phyloP scores from a whole-genome alignment of 257 asterid species.

The Salvia hispanica region DNA sequence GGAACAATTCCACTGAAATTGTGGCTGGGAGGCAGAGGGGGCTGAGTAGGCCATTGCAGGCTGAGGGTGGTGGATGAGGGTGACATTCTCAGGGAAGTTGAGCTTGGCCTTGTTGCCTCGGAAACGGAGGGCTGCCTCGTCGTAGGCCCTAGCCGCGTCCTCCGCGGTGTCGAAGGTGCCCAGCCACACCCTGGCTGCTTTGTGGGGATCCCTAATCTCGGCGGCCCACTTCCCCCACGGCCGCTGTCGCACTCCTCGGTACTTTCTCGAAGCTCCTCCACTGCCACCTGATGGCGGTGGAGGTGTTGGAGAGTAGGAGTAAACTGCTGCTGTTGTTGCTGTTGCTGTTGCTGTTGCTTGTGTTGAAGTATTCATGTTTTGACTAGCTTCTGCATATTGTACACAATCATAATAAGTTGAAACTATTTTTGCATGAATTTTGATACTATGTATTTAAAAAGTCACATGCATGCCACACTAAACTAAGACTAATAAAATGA shows the following conservation, averaged over 20 bases:
- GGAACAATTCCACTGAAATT: neutral
- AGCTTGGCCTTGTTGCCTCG: conserved; percentile 65
- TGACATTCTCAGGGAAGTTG: conserved; percentile 61
- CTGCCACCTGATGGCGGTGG: neutral
- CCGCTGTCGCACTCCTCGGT: conserved; percentile 58
- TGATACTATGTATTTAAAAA: too few species aligned
- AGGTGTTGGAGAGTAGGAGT: conserved; percentile 20
- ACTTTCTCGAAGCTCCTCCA: conserved; percentile 32
- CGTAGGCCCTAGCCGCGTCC: conserved; percentile 60
- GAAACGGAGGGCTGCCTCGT: conserved; percentile 53
- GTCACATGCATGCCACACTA: too few species aligned
- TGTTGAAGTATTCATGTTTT: neutral
- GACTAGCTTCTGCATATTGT: neutral
- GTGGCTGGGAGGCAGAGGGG: too few species aligned
- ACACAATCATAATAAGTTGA: too few species aligned
- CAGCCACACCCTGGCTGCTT: conserved; percentile 60
- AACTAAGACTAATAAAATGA: too few species aligned
- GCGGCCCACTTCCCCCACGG: conserved; percentile 80
- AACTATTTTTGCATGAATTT: too few species aligned
- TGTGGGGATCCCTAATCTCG: conserved; percentile 58
- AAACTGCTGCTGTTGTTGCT: conserved; percentile 21
- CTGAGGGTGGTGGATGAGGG: neutral
- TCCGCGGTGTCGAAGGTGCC: conserved; percentile 60
- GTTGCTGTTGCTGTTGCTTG: too few species aligned
- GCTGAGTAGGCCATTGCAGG: too few species aligned